These are phyloP conservation scores for Leucocoprinus birnbaumii DNA, from an alignment of 768 basidiomycete species.

Conservation along the genomic window DNA sequence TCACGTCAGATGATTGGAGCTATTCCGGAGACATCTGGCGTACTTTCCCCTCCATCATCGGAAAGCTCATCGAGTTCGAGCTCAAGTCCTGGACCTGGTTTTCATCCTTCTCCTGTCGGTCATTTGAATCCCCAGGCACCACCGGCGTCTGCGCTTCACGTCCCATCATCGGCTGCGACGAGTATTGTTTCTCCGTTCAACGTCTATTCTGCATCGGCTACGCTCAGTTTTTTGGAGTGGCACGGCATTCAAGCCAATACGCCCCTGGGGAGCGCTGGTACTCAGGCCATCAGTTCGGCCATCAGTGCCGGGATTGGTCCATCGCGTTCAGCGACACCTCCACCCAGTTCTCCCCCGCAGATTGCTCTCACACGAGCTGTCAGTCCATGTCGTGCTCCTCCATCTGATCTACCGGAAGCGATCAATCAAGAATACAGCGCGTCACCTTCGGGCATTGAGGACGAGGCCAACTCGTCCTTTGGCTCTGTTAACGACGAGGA, in stretches of 20 bases:
- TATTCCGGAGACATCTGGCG: neutral
- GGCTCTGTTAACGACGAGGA: neutral
- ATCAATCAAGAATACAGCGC: too few species aligned
- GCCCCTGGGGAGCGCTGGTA: slow-evolving; percentile 11
- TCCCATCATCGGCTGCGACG: slow-evolving; percentile 10
- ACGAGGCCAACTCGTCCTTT: too few species aligned
- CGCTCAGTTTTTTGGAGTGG: slow-evolving; percentile 33
- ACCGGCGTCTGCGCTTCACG: slow-evolving; percentile 10
- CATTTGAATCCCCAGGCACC: slow-evolving; percentile 13
- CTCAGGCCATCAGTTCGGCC: neutral
- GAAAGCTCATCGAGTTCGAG: neutral
- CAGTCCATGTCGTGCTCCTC: too few species aligned
- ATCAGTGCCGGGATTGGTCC: neutral
- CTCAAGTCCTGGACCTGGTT: neutral
- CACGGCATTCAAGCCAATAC: slow-evolving; percentile 34
- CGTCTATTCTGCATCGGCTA: slow-evolving; percentile 29
- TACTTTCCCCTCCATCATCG: neutral
- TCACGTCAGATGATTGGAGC: neutral
- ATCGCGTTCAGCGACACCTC: too few species aligned
- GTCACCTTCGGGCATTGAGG: too few species aligned
- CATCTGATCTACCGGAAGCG: too few species aligned
- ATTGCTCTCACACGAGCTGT: too few species aligned
- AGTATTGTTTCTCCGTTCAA: slow-evolving; percentile 20
- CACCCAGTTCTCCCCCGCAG: too few species aligned
- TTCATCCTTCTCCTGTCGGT: neutral